phyloP scores from a whole-genome alignment of 2,329 filamentous ascomycete species.

The Colletotrichum siamense region DNA sequence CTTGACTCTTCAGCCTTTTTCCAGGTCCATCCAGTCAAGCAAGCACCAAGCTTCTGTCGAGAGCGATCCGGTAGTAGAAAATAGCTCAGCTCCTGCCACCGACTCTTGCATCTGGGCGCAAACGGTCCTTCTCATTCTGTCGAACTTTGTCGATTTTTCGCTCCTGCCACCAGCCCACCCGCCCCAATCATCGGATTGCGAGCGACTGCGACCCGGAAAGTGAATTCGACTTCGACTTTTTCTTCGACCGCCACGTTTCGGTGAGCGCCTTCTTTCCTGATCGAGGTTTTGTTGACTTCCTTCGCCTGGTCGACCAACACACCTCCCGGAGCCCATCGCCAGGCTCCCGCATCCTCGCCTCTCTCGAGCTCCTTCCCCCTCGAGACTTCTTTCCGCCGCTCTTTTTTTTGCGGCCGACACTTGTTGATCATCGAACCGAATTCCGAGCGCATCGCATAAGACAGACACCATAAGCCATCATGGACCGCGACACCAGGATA shows the following conservation, averaged over 20 bases:
- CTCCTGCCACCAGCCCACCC: background rate
- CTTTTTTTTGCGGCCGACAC: background rate
- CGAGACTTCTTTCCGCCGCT: background rate
- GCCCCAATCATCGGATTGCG: background rate
- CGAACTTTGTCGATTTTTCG: background rate
- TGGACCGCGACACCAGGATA: constrained; percentile 45
- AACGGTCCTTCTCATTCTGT: background rate
- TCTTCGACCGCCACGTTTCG: background rate
- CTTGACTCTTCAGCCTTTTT: background rate
- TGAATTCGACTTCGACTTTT: background rate
- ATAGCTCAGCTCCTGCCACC: background rate
- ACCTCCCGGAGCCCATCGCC: background rate
- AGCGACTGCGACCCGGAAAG: background rate
- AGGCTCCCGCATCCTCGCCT: background rate
- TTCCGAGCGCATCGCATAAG: background rate
- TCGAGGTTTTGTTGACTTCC: background rate
- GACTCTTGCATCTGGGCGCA: background rate
- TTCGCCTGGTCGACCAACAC: background rate
- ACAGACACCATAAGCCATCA: background rate
- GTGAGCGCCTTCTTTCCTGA: background rate
- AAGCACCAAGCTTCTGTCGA: background rate
- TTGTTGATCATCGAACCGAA: background rate
- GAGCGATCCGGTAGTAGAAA: background rate
- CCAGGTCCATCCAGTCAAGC: background rate
- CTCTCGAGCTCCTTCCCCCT: background rate